These are phyloP conservation scores for Neonectria hederae DNA, from an alignment of 2,329 filamentous ascomycete genomes.

Conservation along the genomic window DNA sequence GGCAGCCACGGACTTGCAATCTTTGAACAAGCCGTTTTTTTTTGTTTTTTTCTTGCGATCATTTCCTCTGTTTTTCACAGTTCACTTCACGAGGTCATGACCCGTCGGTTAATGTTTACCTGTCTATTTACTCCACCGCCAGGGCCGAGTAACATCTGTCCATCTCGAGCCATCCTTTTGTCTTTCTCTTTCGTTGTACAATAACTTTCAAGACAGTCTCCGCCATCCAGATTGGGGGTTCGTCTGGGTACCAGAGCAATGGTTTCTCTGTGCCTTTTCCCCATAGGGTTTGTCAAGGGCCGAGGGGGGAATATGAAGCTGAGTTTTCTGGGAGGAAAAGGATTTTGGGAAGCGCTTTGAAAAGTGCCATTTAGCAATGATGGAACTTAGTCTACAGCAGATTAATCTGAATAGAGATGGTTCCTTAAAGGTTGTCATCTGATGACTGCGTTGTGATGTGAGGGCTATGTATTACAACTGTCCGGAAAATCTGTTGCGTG, in stretches of 20 bases:
- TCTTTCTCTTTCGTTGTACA: conserved; percentile 43
- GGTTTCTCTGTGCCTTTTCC: conserved; percentile 22
- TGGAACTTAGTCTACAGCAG: conserved; percentile 29
- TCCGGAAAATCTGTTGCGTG: neutral
- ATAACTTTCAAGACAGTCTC: conserved; percentile 42
- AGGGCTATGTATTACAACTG: neutral
- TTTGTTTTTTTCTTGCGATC: conserved; percentile 22
- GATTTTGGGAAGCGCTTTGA: conserved; percentile 16
- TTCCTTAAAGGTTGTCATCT: conserved; percentile 15
- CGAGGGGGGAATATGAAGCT: neutral
- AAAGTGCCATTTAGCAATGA: conserved; percentile 11
- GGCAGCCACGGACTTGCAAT: conserved; percentile 20
- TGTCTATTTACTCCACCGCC: conserved; percentile 39
- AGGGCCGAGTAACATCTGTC: conserved; percentile 30
- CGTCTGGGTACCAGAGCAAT: conserved; percentile 15
- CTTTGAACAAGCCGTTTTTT: conserved; percentile 15
- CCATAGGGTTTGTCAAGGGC: neutral
- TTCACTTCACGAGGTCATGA: conserved; percentile 48
- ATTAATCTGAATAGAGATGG: conserved; percentile 38
- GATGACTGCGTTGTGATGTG: neutral
- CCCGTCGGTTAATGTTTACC: conserved; percentile 48
- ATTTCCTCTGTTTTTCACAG: conserved; percentile 25
- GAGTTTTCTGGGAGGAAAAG: conserved; percentile 2
- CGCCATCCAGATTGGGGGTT: conserved; percentile 39
- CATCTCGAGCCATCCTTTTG: conserved; percentile 23